Conservation (phyloP, 768 basidiomycete species). For the Boletus barrowsii region DNA sequence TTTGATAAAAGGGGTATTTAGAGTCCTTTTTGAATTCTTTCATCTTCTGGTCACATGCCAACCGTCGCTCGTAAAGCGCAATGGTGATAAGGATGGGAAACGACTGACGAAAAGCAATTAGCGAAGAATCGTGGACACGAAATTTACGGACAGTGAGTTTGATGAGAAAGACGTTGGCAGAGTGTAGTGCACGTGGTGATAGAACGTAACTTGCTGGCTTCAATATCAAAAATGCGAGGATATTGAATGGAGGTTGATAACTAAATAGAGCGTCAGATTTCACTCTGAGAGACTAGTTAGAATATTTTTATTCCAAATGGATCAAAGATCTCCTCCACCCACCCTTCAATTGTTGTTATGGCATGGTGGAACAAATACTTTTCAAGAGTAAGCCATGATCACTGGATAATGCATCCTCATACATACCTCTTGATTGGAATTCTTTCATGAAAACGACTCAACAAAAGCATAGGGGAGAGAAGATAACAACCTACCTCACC, state of each 20-base stretch:
- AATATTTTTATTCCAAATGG: neutral
- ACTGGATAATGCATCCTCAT: neutral
- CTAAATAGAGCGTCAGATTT: slow-evolving; percentile 89
- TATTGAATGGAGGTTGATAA: slow-evolving; percentile 88
- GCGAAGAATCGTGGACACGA: neutral
- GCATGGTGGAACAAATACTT: slow-evolving; percentile 87
- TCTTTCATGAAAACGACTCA: slow-evolving; percentile 30
- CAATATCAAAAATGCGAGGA: slow-evolving; percentile 75
- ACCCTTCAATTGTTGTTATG: slow-evolving; percentile 88
- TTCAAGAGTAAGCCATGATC: slow-evolving; percentile 15
- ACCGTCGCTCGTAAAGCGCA: slow-evolving; percentile 73
- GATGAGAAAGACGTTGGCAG: slow-evolving; percentile 82
- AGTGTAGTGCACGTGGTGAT: slow-evolving; percentile 75
- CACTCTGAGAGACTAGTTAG: slow-evolving; percentile 46
- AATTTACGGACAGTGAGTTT: slow-evolving; percentile 60
- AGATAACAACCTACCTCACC: slow-evolving; percentile 45
- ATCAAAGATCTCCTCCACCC: neutral
- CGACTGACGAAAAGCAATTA: slow-evolving; percentile 37
- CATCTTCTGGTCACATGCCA: slow-evolving; percentile 47
- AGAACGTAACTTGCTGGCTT: slow-evolving; percentile 76
- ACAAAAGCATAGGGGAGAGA: neutral
- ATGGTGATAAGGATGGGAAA: slow-evolving; percentile 79
- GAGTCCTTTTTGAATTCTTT: slow-evolving; percentile 52
- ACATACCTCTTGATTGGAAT: slow-evolving; percentile 61
- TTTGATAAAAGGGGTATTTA: slow-evolving; percentile 57